phyloP scores from a whole-genome alignment of 2,329 filamentous ascomycete genomes.

The Verticillium nonalfalfae region DNA sequence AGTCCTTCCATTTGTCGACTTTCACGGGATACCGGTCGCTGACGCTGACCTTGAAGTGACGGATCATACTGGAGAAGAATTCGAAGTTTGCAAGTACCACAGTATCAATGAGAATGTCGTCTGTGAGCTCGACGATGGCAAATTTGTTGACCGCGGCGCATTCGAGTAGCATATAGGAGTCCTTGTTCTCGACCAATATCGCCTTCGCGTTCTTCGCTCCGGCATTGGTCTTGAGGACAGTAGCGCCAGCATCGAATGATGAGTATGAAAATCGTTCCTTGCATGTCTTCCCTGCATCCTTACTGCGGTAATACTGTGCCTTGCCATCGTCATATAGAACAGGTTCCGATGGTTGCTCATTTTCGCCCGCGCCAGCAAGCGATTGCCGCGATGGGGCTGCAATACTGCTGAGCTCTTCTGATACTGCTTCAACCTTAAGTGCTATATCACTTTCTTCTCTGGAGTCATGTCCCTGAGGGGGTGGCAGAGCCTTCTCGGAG shows the following conservation, averaged over 20 bases:
- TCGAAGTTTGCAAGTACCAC: constrained; percentile 98
- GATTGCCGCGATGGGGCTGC: constrained; percentile 5
- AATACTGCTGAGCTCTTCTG: constrained; percentile 30
- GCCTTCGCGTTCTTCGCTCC: constrained; percentile 84
- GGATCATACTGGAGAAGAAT: constrained; percentile 97
- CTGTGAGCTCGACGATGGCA: constrained; percentile 88
- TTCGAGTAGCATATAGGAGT: constrained; percentile 95
- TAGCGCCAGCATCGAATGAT: constrained; percentile 94
- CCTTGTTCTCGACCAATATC: constrained; percentile 92
- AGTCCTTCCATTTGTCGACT: constrained; percentile 79
- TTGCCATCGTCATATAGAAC: constrained; percentile 40
- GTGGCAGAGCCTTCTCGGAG: not conserved
- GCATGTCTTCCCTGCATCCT: constrained; percentile 94
- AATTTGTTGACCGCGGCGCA: constrained; percentile 87
- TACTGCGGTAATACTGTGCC: constrained; percentile 61
- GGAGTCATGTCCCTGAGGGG: not conserved
- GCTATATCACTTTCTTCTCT: constrained; percentile 77
- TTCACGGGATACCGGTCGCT: constrained; percentile 95
- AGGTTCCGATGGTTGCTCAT: constrained; percentile 27
- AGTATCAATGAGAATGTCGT: constrained; percentile 81
- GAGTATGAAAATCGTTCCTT: constrained; percentile 98
- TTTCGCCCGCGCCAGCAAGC: constrained; percentile 9
- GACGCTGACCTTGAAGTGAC: constrained; percentile 83
- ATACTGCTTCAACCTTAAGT: constrained; percentile 45
- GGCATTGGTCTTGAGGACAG: constrained; percentile 80